A percentile compares a stretch with the other conserved stretches of the same genome.
phyloP scores from a whole-genome alignment of 164 flowering plant genomes.

The Akebia trifoliata region DNA sequence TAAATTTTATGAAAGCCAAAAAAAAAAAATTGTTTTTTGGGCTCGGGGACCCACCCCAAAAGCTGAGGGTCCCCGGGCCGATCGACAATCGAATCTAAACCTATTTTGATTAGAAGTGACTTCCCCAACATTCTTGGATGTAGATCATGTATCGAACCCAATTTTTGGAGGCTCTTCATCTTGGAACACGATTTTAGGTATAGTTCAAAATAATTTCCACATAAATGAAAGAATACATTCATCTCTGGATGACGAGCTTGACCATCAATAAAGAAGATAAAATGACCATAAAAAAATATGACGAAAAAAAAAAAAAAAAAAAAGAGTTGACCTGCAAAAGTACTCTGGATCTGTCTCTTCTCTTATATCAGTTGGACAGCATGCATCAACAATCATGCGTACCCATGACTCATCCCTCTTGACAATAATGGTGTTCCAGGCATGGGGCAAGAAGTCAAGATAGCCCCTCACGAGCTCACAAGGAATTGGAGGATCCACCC shows the following conservation, averaged over 20 bases:
- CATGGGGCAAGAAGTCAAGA: slow-evolving; percentile 88
- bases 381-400: slow-evolving; percentile 97
- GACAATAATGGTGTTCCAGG: slow-evolving; percentile 77
- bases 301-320: background rate
- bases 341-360: slow-evolving; percentile 84
- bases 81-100: too few species aligned
- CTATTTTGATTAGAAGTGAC: too few species aligned
- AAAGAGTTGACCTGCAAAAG: slow-evolving; percentile 58
- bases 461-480: slow-evolving; percentile 98
- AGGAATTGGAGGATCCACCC: slow-evolving; percentile 83
- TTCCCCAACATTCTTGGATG: too few species aligned
- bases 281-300: background rate
- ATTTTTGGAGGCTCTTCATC: background rate
- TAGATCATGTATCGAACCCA: background rate
- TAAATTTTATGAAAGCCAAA: too few species aligned
- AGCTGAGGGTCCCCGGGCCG: too few species aligned
- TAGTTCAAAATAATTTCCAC: background rate
- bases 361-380: slow-evolving; percentile 87
- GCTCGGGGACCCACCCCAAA: too few species aligned
- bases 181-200: too few species aligned
- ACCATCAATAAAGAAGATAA: background rate
- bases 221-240: background rate
- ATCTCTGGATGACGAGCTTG: background rate
- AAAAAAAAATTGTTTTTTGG: too few species aligned
- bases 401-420: slow-evolving; percentile 49